Evolutionary conservation across 129 eudicot genomes (phyloP).

Genomic region (Flaveria bidentis): DNA sequence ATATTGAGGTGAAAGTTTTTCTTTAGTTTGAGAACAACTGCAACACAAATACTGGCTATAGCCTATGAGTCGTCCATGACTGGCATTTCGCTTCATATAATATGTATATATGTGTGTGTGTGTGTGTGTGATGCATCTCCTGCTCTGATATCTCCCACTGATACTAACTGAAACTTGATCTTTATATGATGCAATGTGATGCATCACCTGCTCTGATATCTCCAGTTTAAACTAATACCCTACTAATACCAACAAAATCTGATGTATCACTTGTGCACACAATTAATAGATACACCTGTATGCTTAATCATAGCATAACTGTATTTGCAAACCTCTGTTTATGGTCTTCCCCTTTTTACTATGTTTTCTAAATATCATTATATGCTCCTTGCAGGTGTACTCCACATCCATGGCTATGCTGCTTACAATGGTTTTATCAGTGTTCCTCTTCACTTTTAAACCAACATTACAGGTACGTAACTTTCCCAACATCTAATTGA

Average conservation of each 20-base stretch:
- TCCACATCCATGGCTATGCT: constrained; percentile 99
- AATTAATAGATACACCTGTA: neutral
- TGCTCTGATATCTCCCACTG: too few species aligned
- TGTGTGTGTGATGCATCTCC: too few species aligned
- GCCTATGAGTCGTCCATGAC: neutral
- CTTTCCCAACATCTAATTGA: constrained; percentile 1
- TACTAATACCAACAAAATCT: neutral
- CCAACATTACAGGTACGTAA: constrained; percentile 80
- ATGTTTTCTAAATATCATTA: constrained; percentile 1
- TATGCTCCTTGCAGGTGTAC: constrained; percentile 60
- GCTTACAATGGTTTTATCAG: constrained; percentile 83
- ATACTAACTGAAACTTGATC: neutral
- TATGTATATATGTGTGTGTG: too few species aligned
- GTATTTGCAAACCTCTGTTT: neutral
- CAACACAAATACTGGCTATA: neutral
- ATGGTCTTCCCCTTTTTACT: neutral
- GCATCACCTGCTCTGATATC: neutral
- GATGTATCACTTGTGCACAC: constrained; percentile 7
- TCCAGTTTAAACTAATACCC: neutral
- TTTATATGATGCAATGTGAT: neutral
- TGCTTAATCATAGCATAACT: neutral
- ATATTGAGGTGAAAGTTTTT: neutral
- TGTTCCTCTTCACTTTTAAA: constrained; percentile 74
- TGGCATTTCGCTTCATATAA: neutral
- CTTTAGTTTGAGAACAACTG: neutral